These are phyloP conservation scores for Casuarina cunninghamiana DNA, from an alignment of 306 rosid genomes.

Conservation along the genomic window DNA sequence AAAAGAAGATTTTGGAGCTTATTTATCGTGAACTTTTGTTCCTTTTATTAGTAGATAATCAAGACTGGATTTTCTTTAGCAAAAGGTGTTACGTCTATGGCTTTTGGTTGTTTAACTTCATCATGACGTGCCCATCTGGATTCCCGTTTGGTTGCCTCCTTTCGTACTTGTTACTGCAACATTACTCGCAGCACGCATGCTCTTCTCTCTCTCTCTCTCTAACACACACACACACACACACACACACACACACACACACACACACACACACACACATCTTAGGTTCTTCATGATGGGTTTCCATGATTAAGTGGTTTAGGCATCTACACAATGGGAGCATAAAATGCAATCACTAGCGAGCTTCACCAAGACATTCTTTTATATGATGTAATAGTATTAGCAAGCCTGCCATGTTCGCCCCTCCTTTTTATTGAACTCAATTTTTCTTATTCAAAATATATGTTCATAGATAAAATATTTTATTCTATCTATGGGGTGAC, in stretches of 20 bases:
- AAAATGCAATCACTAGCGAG: neutral
- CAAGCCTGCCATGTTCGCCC: neutral
- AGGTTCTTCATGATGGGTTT: neutral
- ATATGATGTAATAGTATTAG: neutral
- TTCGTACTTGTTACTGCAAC: neutral
- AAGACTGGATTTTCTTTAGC: neutral
- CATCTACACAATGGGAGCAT: neutral
- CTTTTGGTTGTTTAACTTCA: neutral
- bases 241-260: no score
- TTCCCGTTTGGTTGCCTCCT: neutral
- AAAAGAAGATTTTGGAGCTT: slow-evolving; percentile 11
- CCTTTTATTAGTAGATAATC: neutral
- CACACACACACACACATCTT: neutral
- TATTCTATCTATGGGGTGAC: no score
- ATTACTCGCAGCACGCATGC: neutral
- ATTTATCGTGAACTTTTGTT: neutral
- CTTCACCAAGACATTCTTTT: no score
- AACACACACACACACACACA: no score
- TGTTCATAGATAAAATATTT: no score
- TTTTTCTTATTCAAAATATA: no score
- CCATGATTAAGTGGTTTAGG: neutral
- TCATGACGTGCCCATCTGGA: slow-evolving; percentile 18
- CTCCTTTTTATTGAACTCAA: neutral
- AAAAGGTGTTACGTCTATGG: slow-evolving; percentile 4
- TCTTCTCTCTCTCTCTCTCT: neutral